phyloP scores from a whole-genome alignment of 371 early-diverging fungal species.

The Mycotypha africana region DNA sequence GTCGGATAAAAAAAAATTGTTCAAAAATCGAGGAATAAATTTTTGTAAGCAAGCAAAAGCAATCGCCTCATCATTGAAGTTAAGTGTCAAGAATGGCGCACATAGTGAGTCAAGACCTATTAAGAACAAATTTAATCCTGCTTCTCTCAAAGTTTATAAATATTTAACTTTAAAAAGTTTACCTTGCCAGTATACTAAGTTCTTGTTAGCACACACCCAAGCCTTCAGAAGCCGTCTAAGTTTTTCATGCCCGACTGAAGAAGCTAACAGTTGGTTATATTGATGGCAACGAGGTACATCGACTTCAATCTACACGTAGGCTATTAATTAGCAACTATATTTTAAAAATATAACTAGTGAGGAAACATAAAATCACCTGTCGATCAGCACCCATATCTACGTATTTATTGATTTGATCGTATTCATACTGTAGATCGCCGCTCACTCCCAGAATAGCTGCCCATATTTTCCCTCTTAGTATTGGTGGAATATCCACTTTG shows the following conservation, averaged over 20 bases:
- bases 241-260: constrained; percentile 67
- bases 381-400: constrained; percentile 47
- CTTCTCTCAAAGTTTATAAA: neutral
- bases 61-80: constrained; percentile 69
- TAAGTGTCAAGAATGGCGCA: constrained; percentile 71
- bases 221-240: constrained; percentile 64
- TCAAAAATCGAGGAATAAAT: constrained; percentile 62
- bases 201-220: constrained; percentile 60
- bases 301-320: constrained; percentile 43
- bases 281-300: constrained; percentile 85
- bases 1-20: constrained; percentile 66
- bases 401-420: constrained; percentile 57
- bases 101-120: constrained; percentile 73
- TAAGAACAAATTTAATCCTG: too few relatives aligned
- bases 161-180: too few relatives aligned
- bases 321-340: too few relatives aligned
- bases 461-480: constrained; percentile 74
- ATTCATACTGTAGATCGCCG: constrained; percentile 56
- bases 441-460: constrained; percentile 67
- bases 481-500: constrained; percentile 69
- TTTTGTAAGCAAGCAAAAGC: constrained; percentile 64
- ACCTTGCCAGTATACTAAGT: constrained; percentile 88
- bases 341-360: neutral
- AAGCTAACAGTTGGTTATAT: constrained; percentile 72
- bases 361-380: constrained; percentile 38